These are phyloP conservation scores for Coniosporium tulheliwenetii DNA, from an alignment of 2,329 filamentous ascomycete genomes.

Conservation along the genomic window DNA sequence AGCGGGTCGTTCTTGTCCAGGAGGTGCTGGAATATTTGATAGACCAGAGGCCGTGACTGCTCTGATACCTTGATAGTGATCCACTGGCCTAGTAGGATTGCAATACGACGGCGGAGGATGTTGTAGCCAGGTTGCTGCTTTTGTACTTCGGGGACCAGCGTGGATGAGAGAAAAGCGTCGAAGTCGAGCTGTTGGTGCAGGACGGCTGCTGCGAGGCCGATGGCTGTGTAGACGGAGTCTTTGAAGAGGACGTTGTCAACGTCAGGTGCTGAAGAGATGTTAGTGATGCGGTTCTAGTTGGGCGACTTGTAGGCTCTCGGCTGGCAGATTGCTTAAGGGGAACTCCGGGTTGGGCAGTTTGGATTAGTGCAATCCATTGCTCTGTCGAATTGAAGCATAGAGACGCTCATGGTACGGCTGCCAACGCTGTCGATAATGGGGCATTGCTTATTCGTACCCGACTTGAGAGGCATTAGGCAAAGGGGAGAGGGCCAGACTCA, in stretches of 20 bases:
- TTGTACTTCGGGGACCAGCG: conserved; percentile 66
- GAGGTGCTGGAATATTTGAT: conserved; percentile 79
- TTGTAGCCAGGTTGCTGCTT: conserved; percentile 52
- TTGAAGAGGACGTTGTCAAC: conserved; percentile 66
- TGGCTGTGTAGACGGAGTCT: conserved; percentile 86
- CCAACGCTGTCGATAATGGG: too few species aligned
- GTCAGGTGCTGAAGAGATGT: conserved; percentile 25
- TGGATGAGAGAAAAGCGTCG: conserved; percentile 59
- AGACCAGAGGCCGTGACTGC: conserved; percentile 56
- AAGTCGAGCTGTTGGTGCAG: conserved; percentile 68
- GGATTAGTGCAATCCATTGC: too few species aligned
- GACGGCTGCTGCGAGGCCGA: conserved; percentile 71
- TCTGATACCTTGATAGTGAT: conserved; percentile 60
- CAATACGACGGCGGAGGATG: conserved; percentile 71
- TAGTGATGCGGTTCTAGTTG: too few species aligned
- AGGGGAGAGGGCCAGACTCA: conserved; percentile 19
- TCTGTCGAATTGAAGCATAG: too few species aligned
- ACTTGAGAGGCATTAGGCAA: background rate
- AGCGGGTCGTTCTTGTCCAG: conserved; percentile 59
- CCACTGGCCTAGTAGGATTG: conserved; percentile 84
- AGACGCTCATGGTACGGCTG: too few species aligned
- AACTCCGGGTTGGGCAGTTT: too few species aligned
- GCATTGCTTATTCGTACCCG: background rate
- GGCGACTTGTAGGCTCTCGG: too few species aligned
- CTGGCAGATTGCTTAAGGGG: too few species aligned